Conservation (phyloP, 225 moss, liverwort and hornwort species). For the Climacium dendroides region DNA sequence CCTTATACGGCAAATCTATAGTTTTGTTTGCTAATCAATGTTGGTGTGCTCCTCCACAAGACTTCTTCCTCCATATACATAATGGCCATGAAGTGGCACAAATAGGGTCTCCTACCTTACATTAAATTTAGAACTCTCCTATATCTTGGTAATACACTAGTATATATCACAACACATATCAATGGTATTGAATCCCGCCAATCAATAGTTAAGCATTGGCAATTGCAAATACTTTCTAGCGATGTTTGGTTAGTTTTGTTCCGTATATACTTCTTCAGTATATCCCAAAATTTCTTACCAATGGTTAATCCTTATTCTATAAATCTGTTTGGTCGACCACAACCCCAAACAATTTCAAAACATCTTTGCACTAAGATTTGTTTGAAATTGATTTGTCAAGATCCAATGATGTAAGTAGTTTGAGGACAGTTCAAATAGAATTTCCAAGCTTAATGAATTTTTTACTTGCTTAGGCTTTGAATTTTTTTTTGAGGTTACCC, state of each 20-base stretch:
- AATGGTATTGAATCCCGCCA: background rate
- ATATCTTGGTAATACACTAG: background rate
- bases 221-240: background rate
- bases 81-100: too few relatives aligned
- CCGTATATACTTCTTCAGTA: background rate
- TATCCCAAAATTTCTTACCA: background rate
- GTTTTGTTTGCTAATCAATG: too few relatives aligned
- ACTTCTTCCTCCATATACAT: too few relatives aligned
- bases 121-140: background rate
- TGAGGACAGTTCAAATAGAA: background rate
- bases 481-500: background rate
- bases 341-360: background rate
- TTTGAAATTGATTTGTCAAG: background rate
- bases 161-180: background rate
- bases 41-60: too few relatives aligned
- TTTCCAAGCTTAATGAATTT: background rate
- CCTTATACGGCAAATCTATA: too few relatives aligned
- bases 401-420: background rate
- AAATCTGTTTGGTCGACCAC: accelerated
- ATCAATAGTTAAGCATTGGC: background rate
- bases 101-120: background rate
- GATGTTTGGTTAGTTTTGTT: background rate
- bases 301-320: background rate
- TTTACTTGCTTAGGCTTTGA: background rate
- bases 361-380: background rate